Conservation (phyloP, 139 green algal species). For the Closterium sp. region DNA sequence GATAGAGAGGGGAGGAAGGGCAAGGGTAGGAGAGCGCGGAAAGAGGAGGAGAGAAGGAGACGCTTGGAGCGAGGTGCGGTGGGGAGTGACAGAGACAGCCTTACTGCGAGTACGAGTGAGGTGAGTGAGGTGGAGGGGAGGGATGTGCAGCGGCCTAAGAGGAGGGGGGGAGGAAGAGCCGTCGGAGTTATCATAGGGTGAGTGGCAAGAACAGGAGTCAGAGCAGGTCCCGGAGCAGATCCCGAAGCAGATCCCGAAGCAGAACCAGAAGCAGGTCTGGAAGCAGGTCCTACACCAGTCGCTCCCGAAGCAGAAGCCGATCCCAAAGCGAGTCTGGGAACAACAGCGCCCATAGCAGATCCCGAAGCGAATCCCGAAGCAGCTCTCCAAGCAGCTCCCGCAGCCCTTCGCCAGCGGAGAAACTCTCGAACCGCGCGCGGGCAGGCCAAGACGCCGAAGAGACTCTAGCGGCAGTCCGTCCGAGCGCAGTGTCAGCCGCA, state of each 20-base stretch:
- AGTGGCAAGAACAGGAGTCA: not conserved
- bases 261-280: not conserved
- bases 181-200: not conserved
- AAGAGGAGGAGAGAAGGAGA: not conserved
- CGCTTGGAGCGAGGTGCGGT: not conserved
- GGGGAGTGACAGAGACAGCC: not conserved
- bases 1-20: not conserved
- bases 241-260: not conserved
- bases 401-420: not conserved
- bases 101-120: not conserved
- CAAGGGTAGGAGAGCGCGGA: not conserved
- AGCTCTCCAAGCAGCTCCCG: not conserved
- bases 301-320: not conserved
- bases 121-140: not conserved
- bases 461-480: not conserved
- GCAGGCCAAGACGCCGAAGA: not conserved
- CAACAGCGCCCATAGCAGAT: not conserved
- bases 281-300: not conserved
- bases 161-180: not conserved
- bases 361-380: not conserved
- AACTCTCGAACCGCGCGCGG: not conserved
- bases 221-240: not conserved
- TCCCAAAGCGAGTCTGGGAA: not conserved
- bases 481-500: not conserved
- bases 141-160: not conserved